Conservation (phyloP, 352 stramenopile genomes). For the Blastocystis sp. region DNA sequence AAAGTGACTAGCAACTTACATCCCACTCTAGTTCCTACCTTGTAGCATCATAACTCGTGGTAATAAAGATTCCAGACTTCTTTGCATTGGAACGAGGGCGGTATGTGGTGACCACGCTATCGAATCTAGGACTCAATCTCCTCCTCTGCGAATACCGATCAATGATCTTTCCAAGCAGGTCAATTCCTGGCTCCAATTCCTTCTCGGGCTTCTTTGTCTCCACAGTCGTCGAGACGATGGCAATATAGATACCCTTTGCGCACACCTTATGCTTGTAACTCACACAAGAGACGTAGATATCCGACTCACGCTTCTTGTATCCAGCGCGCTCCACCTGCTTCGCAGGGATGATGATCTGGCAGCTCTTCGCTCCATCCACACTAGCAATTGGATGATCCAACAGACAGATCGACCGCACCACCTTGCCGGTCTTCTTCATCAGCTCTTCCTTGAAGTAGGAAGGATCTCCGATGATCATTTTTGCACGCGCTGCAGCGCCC, state of each 20-base stretch:
- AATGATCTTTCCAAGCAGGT: constrained; percentile 88
- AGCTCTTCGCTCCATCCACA: constrained; percentile 85
- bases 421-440: constrained; percentile 82
- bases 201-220: constrained; percentile 88
- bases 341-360: constrained; percentile 99
- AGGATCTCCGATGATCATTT: constrained; percentile 94
- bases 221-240: constrained; percentile 94
- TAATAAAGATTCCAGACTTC: constrained; percentile 94
- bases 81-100: constrained; percentile 82
- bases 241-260: constrained; percentile 91
- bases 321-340: constrained; percentile 65
- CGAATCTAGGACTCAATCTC: constrained; percentile 71
- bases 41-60: constrained; percentile 83
- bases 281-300: constrained; percentile 94
- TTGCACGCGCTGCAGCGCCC: constrained; percentile 88
- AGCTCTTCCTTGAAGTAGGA: constrained; percentile 95
- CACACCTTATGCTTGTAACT: constrained; percentile 87
- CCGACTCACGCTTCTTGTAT: constrained; percentile 32
- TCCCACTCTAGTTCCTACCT: neutral
- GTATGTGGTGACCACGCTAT: constrained; percentile 87
- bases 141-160: constrained; percentile 69
- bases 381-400: constrained; percentile 94
- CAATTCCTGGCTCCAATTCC: constrained; percentile 88
- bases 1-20: constrained; percentile 78
- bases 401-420: constrained; percentile 97